Percentiles rank a stretch among this genome's conserved stretches.
These are phyloP conservation scores for Melanogaster broomeanus DNA, from an alignment of 768 basidiomycete genomes.

Conservation along the genomic window DNA sequence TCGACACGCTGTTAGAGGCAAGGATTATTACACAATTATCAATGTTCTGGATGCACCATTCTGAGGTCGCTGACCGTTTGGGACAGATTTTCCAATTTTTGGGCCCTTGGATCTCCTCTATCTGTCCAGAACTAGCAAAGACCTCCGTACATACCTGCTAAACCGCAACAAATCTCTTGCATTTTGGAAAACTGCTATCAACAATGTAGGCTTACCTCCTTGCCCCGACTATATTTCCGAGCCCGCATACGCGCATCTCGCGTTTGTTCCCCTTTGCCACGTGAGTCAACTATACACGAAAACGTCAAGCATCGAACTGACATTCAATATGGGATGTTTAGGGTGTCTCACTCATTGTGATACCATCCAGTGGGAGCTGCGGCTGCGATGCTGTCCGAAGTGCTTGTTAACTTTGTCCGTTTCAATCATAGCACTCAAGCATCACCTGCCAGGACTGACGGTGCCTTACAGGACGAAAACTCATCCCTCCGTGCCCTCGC, in stretches of 20 bases:
- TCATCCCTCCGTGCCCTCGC: too few species aligned
- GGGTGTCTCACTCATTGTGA: conserved; percentile 14
- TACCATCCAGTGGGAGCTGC: conserved; percentile 13
- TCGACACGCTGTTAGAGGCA: conserved; percentile 16
- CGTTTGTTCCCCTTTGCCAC: conserved; percentile 31
- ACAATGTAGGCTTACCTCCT: conserved; percentile 25
- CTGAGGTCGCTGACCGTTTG: not conserved
- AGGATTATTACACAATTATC: not conserved
- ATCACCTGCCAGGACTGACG: not conserved
- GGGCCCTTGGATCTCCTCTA: conserved; percentile 34
- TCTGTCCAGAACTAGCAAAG: conserved; percentile 32
- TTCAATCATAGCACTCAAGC: not conserved
- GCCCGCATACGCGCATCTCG: conserved; percentile 31
- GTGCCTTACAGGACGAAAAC: conserved; percentile 2
- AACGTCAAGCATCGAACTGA: not conserved
- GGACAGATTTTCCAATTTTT: conserved; percentile 26
- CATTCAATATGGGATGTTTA: not conserved
- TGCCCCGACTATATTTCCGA: conserved; percentile 29
- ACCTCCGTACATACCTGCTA: conserved; percentile 28
- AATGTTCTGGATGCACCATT: not conserved
- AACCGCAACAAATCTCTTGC: conserved; percentile 12
- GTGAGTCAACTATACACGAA: conserved; percentile 16
- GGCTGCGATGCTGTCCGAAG: conserved; percentile 9
- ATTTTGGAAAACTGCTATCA: conserved; percentile 30
- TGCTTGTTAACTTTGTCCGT: conserved; percentile 13